Evolutionary conservation across 1,139 yeast species (phyloP).

Genomic region (Meyerozyma sp.): DNA sequence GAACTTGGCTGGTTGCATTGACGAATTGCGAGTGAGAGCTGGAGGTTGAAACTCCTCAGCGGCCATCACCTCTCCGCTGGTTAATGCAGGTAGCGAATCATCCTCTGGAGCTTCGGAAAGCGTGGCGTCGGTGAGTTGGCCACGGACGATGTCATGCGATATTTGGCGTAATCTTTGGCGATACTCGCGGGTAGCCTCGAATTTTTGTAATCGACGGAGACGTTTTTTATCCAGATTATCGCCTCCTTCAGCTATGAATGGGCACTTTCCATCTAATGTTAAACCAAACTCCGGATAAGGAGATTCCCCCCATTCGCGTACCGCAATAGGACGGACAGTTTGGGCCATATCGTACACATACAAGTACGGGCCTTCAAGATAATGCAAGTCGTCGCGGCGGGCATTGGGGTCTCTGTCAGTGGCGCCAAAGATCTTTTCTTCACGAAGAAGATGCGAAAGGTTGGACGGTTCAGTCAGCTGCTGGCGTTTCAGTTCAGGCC

Average conservation of each 20-base stretch:
- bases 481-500: constrained; percentile 1
- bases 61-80: background rate
- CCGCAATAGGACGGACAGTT: constrained; percentile 73
- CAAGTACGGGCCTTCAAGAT: constrained; percentile 62
- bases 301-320: constrained; percentile 68
- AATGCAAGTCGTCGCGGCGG: constrained; percentile 76
- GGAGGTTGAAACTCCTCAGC: constrained; percentile 14
- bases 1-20: constrained; percentile 28
- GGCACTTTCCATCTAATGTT: constrained; percentile 66
- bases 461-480: constrained; percentile 13
- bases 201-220: constrained; percentile 33
- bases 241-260: constrained; percentile 51
- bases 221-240: constrained; percentile 36
- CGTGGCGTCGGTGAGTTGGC: background rate
- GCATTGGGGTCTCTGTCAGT: constrained; percentile 87
- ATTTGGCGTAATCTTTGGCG: constrained; percentile 33
- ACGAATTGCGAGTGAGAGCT: constrained; percentile 18
- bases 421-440: constrained; percentile 83
- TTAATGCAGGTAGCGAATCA: background rate
- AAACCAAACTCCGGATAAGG: constrained; percentile 39
- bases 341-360: constrained; percentile 80
- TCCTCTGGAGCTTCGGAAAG: background rate
- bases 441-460: constrained; percentile 67
- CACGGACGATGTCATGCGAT: constrained; percentile 20
- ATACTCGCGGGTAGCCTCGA: constrained; percentile 37